These are phyloP conservation scores for Trametes villosa DNA, from an alignment of 768 basidiomycete genomes.

Conservation along the genomic window DNA sequence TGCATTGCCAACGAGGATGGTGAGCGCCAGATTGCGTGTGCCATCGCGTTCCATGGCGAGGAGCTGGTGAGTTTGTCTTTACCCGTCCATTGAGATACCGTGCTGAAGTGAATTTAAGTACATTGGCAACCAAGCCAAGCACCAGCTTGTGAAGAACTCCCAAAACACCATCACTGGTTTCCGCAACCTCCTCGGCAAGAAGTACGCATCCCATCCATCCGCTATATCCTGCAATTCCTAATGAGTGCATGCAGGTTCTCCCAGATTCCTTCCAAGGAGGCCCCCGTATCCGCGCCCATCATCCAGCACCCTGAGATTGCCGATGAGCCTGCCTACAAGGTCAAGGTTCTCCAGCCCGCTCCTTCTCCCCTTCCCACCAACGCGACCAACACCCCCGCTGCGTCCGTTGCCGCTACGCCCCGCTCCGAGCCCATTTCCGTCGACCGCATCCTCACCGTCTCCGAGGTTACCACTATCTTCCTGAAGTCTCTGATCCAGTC, in stretches of 20 bases:
- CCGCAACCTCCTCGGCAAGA: conserved; percentile 91
- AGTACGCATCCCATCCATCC: conserved; percentile 50
- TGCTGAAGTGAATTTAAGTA: conserved; percentile 59
- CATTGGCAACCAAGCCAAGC: conserved; percentile 93
- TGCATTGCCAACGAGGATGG: conserved; percentile 99
- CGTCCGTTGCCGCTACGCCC: conserved; percentile 71
- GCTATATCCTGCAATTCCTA: neutral
- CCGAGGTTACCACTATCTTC: conserved; percentile 86
- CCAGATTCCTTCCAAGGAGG: conserved; percentile 61
- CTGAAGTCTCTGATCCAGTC: conserved; percentile 82
- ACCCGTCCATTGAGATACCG: neutral
- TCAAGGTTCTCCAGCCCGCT: conserved; percentile 78
- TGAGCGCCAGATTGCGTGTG: conserved; percentile 96
- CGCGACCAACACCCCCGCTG: conserved; percentile 59
- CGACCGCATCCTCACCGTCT: conserved; percentile 76
- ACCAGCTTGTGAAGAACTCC: conserved; percentile 93
- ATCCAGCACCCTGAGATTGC: conserved; percentile 74
- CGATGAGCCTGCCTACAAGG: conserved; percentile 82
- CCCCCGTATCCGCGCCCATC: conserved; percentile 65
- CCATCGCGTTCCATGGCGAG: conserved; percentile 88
- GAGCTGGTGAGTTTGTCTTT: conserved; percentile 67
- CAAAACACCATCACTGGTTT: conserved; percentile 95
- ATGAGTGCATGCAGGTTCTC: conserved; percentile 60
- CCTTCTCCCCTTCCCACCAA: conserved; percentile 65
- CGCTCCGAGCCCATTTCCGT: conserved; percentile 69